A percentile compares a stretch with the other conserved stretches of the same genome.
phyloP scores from a whole-genome alignment of 1,139 yeast genomes.

The Lodderomyces jiufengensis region DNA sequence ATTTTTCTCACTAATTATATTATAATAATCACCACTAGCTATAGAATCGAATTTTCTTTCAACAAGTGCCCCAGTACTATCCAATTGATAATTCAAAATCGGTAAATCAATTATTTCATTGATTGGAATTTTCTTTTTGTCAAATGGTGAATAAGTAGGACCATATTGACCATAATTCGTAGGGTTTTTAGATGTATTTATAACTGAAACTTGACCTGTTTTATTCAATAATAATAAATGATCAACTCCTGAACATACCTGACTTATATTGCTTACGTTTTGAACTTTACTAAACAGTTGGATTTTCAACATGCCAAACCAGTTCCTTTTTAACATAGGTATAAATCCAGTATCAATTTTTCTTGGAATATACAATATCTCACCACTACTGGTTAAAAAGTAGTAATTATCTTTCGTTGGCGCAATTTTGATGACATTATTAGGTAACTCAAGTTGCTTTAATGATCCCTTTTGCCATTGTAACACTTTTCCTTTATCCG shows the following conservation, averaged over 20 bases:
- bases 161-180: conserved; percentile 79
- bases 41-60: conserved; percentile 53
- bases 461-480: conserved; percentile 54
- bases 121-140: conserved; percentile 19
- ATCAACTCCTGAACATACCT: conserved; percentile 56
- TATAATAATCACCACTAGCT: conserved; percentile 73
- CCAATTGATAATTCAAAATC: conserved; percentile 34
- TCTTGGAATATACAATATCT: conserved; percentile 50
- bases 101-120: conserved; percentile 34
- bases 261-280: conserved; percentile 36
- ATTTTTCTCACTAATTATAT: conserved; percentile 57
- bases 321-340: conserved; percentile 19
- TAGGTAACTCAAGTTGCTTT: conserved; percentile 28
- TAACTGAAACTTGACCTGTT: conserved; percentile 61
- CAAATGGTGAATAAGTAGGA: conserved; percentile 67
- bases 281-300: conserved; percentile 12
- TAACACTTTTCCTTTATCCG: conserved; percentile 68
- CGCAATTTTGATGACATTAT: conserved; percentile 47
- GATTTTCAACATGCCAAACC: conserved; percentile 21
- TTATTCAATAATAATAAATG: conserved; percentile 65
- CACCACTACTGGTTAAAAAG: conserved; percentile 52
- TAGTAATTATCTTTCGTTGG: conserved; percentile 58
- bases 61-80: conserved; percentile 17
- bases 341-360: conserved; percentile 16
- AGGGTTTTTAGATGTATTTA: conserved; percentile 48